phyloP scores from a whole-genome alignment of 2,329 filamentous ascomycete species.

The Penicillium sp. region DNA sequence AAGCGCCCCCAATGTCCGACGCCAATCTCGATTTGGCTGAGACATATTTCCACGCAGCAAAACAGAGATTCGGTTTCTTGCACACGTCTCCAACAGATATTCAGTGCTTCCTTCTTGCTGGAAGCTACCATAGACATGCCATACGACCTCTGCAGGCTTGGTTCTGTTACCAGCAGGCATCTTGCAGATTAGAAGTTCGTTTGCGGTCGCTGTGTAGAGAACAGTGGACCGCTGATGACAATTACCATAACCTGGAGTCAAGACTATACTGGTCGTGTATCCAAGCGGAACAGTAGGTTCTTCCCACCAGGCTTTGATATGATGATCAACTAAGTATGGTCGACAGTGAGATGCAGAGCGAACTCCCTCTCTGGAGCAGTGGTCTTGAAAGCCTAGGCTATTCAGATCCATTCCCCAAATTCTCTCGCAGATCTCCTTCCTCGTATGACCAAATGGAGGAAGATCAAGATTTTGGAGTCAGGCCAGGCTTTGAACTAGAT shows the following conservation, averaged over 20 bases:
- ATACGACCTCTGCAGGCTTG: constrained; percentile 25
- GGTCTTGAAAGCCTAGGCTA: constrained; percentile 23
- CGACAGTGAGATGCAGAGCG: constrained; percentile 25
- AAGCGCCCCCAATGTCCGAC: constrained; percentile 17
- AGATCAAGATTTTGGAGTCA: constrained; percentile 1
- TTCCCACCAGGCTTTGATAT: background rate
- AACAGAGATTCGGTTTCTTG: constrained; percentile 25
- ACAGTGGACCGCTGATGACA: constrained; percentile 22
- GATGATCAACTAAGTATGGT: background rate
- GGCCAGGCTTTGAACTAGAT: constrained; percentile 5
- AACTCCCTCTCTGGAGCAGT: constrained; percentile 26
- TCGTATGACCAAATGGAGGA: constrained; percentile 18
- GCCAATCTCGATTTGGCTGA: constrained; percentile 24
- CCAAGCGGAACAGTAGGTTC: constrained; percentile 25
- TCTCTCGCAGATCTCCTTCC: constrained; percentile 8
- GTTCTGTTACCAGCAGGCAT: constrained; percentile 29
- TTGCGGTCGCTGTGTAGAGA: constrained; percentile 24
- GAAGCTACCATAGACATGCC: constrained; percentile 23
- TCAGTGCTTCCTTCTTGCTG: constrained; percentile 26
- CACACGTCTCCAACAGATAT: constrained; percentile 26
- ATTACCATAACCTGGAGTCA: constrained; percentile 27
- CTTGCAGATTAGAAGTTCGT: constrained; percentile 26
- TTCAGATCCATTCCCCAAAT: constrained; percentile 23
- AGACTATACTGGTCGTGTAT: constrained; percentile 30
- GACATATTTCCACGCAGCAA: constrained; percentile 26